phyloP scores from a whole-genome alignment of 116 monocot genomes.

The Thalassia testudinum region DNA sequence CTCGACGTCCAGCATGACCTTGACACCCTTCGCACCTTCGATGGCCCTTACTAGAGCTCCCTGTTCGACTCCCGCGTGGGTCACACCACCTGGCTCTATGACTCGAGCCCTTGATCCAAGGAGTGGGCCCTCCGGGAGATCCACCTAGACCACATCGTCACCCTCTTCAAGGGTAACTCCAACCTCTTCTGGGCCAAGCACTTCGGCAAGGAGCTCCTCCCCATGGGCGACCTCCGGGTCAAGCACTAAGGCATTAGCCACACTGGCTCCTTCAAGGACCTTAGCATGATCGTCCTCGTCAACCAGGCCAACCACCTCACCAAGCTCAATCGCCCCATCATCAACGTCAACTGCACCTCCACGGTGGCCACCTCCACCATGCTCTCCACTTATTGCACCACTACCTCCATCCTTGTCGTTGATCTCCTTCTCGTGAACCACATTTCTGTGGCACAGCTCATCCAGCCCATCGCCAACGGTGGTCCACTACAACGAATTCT shows the following conservation, averaged over 20 bases:
- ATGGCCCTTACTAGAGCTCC: constrained; percentile 50
- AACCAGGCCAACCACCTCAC: constrained; percentile 60
- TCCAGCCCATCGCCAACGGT: constrained; percentile 84
- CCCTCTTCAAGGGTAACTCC: no score
- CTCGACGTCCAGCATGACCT: constrained; percentile 77
- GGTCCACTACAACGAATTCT: no score
- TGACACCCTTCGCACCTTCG: constrained; percentile 32
- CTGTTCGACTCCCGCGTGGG: constrained; percentile 75
- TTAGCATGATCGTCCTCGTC: constrained; percentile 90
- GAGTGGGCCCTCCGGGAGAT: constrained; percentile 79
- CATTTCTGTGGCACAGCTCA: constrained; percentile 68
- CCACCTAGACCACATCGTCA: constrained; percentile 65
- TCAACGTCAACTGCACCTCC: constrained; percentile 73
- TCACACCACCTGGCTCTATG: constrained; percentile 74
- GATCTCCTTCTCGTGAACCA: constrained; percentile 82
- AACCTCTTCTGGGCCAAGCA: no score
- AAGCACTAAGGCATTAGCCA: no score
- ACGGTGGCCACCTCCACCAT: constrained; percentile 83
- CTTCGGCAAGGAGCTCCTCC: no score
- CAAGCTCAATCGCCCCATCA: constrained; percentile 48
- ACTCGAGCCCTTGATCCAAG: constrained; percentile 81
- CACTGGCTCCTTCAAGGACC: constrained; percentile 81
- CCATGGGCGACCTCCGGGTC: constrained; percentile 85
- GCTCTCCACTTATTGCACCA: constrained; percentile 75
- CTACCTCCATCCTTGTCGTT: constrained; percentile 60